A percentile compares a stretch with the other conserved stretches of the same genome.
These are phyloP conservation scores for Lentinula raphanica DNA, from an alignment of 768 basidiomycete species.

Conservation along the genomic window DNA sequence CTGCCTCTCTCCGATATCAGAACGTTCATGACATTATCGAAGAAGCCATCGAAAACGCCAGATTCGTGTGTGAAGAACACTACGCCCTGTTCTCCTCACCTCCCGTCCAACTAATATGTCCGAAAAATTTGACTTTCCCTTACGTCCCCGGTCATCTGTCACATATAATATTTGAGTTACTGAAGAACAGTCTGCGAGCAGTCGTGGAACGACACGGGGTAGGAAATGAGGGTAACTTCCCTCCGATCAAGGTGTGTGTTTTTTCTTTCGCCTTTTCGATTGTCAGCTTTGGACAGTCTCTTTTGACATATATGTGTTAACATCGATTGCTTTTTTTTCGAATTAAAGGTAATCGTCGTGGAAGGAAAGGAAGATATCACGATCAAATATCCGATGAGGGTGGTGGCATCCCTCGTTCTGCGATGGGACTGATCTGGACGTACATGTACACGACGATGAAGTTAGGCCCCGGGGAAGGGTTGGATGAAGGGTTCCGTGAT, in stretches of 20 bases:
- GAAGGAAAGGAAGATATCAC: constrained; percentile 99
- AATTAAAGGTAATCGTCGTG: constrained; percentile 74
- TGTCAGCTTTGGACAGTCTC: not conserved
- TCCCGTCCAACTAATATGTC: constrained; percentile 94
- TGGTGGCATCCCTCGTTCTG: constrained; percentile 83
- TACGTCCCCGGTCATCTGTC: constrained; percentile 97
- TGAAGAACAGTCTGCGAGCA: constrained; percentile 96
- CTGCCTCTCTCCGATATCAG: constrained; percentile 26
- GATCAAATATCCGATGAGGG: constrained; percentile 98
- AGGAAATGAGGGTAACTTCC: constrained; percentile 63
- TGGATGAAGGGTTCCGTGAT: constrained; percentile 74
- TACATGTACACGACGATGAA: constrained; percentile 94
- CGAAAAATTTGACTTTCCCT: constrained; percentile 76
- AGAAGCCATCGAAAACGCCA: constrained; percentile 97
- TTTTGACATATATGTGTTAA: not conserved
- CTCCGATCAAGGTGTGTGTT: constrained; percentile 65
- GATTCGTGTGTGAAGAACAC: constrained; percentile 10
- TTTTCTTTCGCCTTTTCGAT: not conserved
- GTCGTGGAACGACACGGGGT: constrained; percentile 90
- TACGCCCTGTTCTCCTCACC: constrained; percentile 89
- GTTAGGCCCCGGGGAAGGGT: constrained; percentile 55
- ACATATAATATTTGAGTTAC: constrained; percentile 94
- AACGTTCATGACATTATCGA: constrained; percentile 97
- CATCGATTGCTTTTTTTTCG: no score
- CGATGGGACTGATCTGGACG: constrained; percentile 93